phyloP scores from a whole-genome alignment of 495 filamentous ascomycete genomes.

The Oidiodendron maius region DNA sequence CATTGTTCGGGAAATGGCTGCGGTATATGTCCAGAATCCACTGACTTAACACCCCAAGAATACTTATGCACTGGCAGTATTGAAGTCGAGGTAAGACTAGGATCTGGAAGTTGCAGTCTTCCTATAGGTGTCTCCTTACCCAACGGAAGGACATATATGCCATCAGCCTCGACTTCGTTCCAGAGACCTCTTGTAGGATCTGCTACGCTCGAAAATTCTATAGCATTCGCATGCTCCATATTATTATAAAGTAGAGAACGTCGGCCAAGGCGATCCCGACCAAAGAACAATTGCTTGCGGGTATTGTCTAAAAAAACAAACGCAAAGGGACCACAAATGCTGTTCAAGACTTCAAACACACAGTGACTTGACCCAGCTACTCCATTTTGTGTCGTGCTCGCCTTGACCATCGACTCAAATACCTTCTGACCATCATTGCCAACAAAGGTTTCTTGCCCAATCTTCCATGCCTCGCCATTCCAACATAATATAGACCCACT shows the following conservation, averaged over 20 bases:
- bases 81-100: not conserved
- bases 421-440: conserved; percentile 77
- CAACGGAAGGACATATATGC: conserved; percentile 63
- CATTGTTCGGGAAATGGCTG: not conserved
- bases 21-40: not conserved
- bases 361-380: conserved; percentile 23
- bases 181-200: conserved; percentile 52
- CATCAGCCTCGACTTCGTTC: conserved; percentile 77
- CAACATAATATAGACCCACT: conserved; percentile 81
- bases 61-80: not conserved
- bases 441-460: conserved; percentile 44
- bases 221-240: conserved; percentile 31
- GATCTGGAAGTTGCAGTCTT: not conserved
- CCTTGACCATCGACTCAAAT: conserved; percentile 54
- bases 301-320: conserved; percentile 79
- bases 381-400: conserved; percentile 24
- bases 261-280: conserved; percentile 79
- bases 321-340: conserved; percentile 79
- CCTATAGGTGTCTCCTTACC: not conserved
- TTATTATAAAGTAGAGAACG: conserved; percentile 64
- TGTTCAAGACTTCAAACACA: conserved; percentile 48
- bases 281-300: conserved; percentile 61
- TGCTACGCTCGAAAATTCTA: conserved; percentile 73
- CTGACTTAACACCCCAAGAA: conserved; percentile 9
- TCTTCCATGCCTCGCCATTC: conserved; percentile 97